Evolutionary conservation across 2,329 filamentous ascomycete genomes (phyloP), one percentile per base, ranked within the genome.

Genomic region (Verticillium nubilum): DNA sequence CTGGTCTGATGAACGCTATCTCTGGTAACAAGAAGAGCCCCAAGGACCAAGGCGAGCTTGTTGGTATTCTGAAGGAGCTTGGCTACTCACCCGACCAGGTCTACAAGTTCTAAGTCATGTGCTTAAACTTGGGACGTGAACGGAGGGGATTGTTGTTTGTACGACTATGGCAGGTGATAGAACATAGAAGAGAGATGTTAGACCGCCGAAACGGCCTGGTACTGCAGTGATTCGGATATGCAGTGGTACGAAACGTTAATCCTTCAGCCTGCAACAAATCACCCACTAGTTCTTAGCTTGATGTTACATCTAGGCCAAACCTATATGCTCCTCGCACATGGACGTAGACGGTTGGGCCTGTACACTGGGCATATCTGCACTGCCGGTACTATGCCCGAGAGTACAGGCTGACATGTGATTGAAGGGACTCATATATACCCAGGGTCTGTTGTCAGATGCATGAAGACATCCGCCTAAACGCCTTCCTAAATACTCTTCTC

Each of bases 41-140:
- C n/a, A 82, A 85, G 69, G 92, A 99, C 74, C 95, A 99, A 80
- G 95, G 95, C 67, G 94, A 98, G 78, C 82, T 99, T 65, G 80
- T 80, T 9, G 95, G 91, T 64, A 80, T 88, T 64, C 80, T 99
- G 65, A 89, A 92, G 79, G 91, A 97, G 69, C 80, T 97, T 37
- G 92, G 92, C 54, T 83, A 83, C 69, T 70, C 64, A 28, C 64
- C 73, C 56, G 80, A 98, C 61, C 95, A 98, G 80, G 93, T 98
- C 35, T 97, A 91, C 82, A 98, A 98, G 84, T 96, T 97, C 71
- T 97, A 80, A 63, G 54, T 4, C 12, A 19, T 19, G 33, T 17
- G 33, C 12, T 15, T n/a, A 13, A 13, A 5, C 9, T 5, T 35
- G 4, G 15, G 23, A 10, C 25, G 58, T 19, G 23, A 42, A 19